Conservation (phyloP, 208 protist species). For the Leishmania tarentolae region DNA sequence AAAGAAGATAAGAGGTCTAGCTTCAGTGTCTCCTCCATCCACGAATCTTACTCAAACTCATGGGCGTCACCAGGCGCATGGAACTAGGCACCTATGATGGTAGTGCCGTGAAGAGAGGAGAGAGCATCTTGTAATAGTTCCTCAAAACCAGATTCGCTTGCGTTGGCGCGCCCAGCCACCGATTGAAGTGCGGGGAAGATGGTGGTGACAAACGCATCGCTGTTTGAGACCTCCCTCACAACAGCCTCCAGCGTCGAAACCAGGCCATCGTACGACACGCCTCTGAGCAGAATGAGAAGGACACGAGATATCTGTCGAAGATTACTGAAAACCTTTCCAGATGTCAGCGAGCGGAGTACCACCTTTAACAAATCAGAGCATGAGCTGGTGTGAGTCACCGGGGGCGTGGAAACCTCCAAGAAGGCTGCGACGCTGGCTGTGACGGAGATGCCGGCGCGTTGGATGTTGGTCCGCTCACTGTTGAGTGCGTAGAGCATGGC, state of each 20-base stretch:
- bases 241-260: conserved; percentile 18
- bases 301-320: conserved; percentile 29
- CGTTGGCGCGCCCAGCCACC: neutral
- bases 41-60: neutral
- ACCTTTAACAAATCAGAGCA: conserved; percentile 33
- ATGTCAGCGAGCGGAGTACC: conserved; percentile 32
- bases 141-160: conserved; percentile 33
- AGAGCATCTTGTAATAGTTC: conserved; percentile 43
- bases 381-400: conserved; percentile 18
- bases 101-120: conserved; percentile 36
- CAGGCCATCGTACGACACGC: conserved; percentile 17
- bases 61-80: neutral
- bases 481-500: conserved; percentile 74
- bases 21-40: neutral
- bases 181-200: conserved; percentile 31
- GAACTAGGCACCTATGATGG: conserved; percentile 28
- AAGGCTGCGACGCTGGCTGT: conserved; percentile 46
- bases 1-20: neutral
- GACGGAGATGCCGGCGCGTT: conserved; percentile 67
- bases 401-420: conserved; percentile 27
- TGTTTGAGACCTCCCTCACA: conserved; percentile 21
- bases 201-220: conserved; percentile 18
- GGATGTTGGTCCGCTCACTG: conserved; percentile 45
- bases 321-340: conserved; percentile 35
- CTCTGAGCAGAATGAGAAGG: conserved; percentile 26